Conservation (phyloP, 306 rosid genomes). For the Vigna reflexopilosa region DNA sequence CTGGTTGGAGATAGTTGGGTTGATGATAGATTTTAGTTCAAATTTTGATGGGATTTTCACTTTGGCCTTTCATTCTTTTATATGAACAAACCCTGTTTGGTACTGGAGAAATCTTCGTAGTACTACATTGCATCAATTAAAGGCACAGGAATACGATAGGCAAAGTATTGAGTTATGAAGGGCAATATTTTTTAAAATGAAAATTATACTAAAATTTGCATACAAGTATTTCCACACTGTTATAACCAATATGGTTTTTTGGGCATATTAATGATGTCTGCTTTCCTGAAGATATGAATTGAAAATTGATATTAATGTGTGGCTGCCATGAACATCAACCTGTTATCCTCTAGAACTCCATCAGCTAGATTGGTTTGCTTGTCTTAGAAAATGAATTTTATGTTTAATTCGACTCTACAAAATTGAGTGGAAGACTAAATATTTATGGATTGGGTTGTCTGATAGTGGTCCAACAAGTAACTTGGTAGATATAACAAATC, state of each 20-base stretch:
- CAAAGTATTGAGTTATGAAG: not conserved
- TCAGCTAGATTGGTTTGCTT: not conserved
- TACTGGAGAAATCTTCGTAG: not conserved
- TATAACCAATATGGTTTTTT: not conserved
- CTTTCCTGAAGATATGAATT: not conserved
- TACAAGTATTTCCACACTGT: not conserved
- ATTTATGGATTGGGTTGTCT: no score
- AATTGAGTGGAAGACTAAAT: no score
- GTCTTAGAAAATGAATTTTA: no score
- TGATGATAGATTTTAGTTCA: not conserved
- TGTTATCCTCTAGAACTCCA: not conserved
- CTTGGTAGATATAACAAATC: no score
- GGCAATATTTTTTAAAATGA: not conserved
- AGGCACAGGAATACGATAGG: not conserved
- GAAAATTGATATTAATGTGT: not conserved
- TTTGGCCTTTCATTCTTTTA: not conserved
- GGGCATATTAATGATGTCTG: not conserved
- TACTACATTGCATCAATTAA: slow-evolving; percentile 3
- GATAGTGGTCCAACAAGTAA: no score
- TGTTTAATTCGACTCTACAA: no score
- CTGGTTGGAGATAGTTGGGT: slow-evolving; percentile 21
- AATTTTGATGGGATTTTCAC: slow-evolving; percentile 15
- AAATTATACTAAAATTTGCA: not conserved
- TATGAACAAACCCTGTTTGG: not conserved
- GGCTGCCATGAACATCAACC: not conserved